A percentile compares a stretch with the other conserved stretches of the same genome.
phyloP scores from a whole-genome alignment of 352 stramenopile species.

The Pythium aquatile region DNA sequence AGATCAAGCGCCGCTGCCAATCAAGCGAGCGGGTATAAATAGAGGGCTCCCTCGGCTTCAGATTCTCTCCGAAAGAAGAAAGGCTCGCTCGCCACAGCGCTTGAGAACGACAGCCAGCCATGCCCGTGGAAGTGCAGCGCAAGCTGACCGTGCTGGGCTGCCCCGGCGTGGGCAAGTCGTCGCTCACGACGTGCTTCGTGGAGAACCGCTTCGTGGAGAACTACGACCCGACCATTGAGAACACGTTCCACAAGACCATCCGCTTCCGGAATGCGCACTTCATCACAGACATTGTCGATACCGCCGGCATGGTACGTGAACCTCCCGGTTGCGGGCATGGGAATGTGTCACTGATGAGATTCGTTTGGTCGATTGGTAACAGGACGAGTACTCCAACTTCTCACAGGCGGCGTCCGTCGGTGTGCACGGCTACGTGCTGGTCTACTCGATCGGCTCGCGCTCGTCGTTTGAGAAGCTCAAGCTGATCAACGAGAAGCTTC shows the following conservation, averaged over 20 bases:
- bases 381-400: constrained; percentile 96
- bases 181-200: constrained; percentile 93
- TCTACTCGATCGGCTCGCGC: constrained; percentile 93
- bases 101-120: constrained; percentile 27
- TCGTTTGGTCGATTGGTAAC: constrained; percentile 2
- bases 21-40: constrained; percentile 2
- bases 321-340: background rate
- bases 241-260: constrained; percentile 96
- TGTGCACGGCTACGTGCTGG: constrained; percentile 94
- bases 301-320: constrained; percentile 89
- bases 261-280: constrained; percentile 96
- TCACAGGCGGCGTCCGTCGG: constrained; percentile 94
- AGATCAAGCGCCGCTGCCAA: background rate
- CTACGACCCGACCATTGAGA: constrained; percentile 97
- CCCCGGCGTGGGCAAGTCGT: constrained; percentile 94
- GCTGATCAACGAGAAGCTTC: constrained; percentile 93
- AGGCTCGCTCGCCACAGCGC: background rate
- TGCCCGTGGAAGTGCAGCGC: constrained; percentile 93
- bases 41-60: constrained; percentile 4
- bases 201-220: constrained; percentile 91
- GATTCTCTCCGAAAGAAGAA: background rate
- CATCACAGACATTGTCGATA: constrained; percentile 96
- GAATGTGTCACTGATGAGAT: constrained; percentile 6
- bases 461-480: constrained; percentile 94
- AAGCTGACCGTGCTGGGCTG: constrained; percentile 96